Evolutionary conservation across 192 early-diverging fungal species (phyloP).

Genomic region (Linderina pennispora): DNA sequence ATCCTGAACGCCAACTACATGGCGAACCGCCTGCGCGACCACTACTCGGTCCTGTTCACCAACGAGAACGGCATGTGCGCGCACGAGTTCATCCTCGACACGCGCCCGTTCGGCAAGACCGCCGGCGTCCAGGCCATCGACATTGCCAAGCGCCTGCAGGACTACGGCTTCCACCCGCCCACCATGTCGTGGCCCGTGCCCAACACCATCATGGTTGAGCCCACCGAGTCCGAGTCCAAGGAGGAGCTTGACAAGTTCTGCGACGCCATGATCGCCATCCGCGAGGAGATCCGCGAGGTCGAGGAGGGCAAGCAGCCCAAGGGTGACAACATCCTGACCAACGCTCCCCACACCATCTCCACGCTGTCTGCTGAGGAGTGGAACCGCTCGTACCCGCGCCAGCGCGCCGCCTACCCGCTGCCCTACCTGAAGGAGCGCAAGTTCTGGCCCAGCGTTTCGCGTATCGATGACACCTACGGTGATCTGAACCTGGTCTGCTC

Average conservation of each 20-base stretch:
- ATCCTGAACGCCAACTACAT: slow-evolving; percentile 99
- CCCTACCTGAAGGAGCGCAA: slow-evolving; percentile 76
- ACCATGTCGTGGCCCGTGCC: slow-evolving; percentile 99
- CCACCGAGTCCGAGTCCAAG: slow-evolving; percentile 94
- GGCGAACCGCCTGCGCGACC: slow-evolving; percentile 78
- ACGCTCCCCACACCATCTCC: slow-evolving; percentile 84
- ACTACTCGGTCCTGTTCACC: slow-evolving; percentile 90
- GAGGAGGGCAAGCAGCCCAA: slow-evolving; percentile 80
- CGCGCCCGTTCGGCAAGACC: slow-evolving; percentile 74
- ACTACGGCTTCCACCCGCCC: slow-evolving; percentile 98
- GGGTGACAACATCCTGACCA: slow-evolving; percentile 80
- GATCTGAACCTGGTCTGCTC: slow-evolving; percentile 93
- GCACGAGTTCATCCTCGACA: slow-evolving; percentile 99
- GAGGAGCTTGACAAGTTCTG: slow-evolving; percentile 95
- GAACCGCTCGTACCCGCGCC: slow-evolving; percentile 80
- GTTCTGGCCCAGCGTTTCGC: slow-evolving; percentile 94
- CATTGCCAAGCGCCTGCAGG: slow-evolving; percentile 97
- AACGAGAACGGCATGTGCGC: slow-evolving; percentile 95
- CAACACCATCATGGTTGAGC: slow-evolving; percentile 99
- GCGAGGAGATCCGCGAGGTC: slow-evolving; percentile 84
- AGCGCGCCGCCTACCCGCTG: slow-evolving; percentile 90
- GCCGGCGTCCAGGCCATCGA: slow-evolving; percentile 90
- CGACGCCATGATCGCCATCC: slow-evolving; percentile 96
- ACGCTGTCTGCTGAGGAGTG: slow-evolving; percentile 74
- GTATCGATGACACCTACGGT: slow-evolving; percentile 93